phyloP scores from a whole-genome alignment of 495 filamentous ascomycete genomes.

The Hypoxylon cercidicola region DNA sequence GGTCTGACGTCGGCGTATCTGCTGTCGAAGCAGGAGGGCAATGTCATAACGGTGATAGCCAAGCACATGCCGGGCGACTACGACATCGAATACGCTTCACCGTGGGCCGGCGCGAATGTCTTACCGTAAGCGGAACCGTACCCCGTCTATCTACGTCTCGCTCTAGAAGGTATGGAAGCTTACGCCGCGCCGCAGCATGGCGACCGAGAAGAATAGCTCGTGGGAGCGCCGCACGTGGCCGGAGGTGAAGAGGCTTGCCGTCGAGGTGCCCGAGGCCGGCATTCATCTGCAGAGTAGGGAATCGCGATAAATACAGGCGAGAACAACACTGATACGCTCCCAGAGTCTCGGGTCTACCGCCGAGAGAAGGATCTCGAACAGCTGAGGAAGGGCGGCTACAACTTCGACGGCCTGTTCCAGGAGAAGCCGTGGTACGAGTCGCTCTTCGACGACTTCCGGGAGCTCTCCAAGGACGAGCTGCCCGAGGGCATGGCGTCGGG shows the following conservation, averaged over 20 bases:
- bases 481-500: constrained; percentile 71
- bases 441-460: constrained; percentile 75
- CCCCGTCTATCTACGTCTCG: background rate
- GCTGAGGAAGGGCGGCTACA: constrained; percentile 52
- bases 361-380: constrained; percentile 50
- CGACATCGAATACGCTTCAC: constrained; percentile 94
- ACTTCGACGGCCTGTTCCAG: constrained; percentile 60
- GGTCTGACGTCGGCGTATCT: constrained; percentile 92
- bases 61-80: constrained; percentile 99
- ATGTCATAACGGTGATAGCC: constrained; percentile 79
- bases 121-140: constrained; percentile 68
- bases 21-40: constrained; percentile 76
- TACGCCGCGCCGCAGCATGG: constrained; percentile 46
- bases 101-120: constrained; percentile 95
- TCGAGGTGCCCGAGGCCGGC: constrained; percentile 83
- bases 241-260: constrained; percentile 70
- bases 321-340: constrained; percentile 16
- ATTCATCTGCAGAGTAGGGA: constrained; percentile 82
- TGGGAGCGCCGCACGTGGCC: constrained; percentile 78
- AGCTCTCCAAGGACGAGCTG: constrained; percentile 65
- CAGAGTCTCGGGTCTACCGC: constrained; percentile 56
- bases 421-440: constrained; percentile 85
- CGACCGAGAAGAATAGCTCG: constrained; percentile 49
- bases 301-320: background rate
- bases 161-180: background rate